Base-by-base conservation (phyloP, 2,329 filamentous ascomycete species). In the Curvularia eragrostidis region DNA sequence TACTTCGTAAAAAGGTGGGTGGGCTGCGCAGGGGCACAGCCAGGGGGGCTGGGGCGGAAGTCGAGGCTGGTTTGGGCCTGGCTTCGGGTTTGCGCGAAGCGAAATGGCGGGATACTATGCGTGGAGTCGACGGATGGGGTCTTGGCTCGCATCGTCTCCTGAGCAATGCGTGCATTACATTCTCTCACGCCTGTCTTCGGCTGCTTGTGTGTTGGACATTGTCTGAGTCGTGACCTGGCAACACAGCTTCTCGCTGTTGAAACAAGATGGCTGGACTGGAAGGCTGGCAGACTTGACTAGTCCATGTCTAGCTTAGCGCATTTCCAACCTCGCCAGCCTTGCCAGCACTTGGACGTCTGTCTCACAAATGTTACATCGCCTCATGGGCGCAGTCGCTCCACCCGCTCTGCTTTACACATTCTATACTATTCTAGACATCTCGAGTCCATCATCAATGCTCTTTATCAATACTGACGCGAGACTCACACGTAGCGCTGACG, bases 21-120 rank as follows among this genome's bases (percentile, higher is more conserved):
- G 50, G 54, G 49, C 38, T 42, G 30, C 47, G 54, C 50, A 54
- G 42, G 47, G 48, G 52, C 43, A 5, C 43, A 32, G 43, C 43
- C 19, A 21, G 26, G 23, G 54, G 49, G 49, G 49, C 58, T 57
- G 30, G 53, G 55, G 52, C 52, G 42, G 52, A 32, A 52, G 49
- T 52, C 41, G 19, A 36, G 41, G 21, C 56, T 44, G 38, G 30
- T 47, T 41, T 41, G 21, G 38, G 49, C 18, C 41, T 58, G 44
- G 51, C 23, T 46, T 54, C 24, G 50, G 51, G 41, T 47, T 26
- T 34, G 42, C 18, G 42, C 42, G 30, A 53, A 47, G 42, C 51
- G 42, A 53, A 23, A 53, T 52, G 42, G 51, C 19, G 32, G 23
- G 5, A 36, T 43, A 23, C 18, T 13, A 26, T 26, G 21, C 21